Base-by-base conservation (phyloP, 345 rosid species). In the Anacardium occidentale region DNA sequence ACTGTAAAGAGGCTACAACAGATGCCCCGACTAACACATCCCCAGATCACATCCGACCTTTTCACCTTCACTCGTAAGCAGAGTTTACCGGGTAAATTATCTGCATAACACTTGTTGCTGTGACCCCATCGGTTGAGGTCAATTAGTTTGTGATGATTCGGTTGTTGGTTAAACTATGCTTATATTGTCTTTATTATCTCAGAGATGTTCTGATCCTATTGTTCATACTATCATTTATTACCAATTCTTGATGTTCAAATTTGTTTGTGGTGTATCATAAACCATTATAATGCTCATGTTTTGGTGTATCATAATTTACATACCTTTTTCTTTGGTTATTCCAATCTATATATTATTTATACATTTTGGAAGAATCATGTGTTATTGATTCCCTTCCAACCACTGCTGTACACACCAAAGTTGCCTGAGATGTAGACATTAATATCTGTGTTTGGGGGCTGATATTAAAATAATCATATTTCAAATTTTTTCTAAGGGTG, bases 181-280 rank as follows among this genome's bases (percentile, higher is more conserved):
- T 64, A 64, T 45, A 42, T 59, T 66, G 68, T 37, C 69, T 29
- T 44, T 18, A 11, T 55, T 48, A 22, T 14, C 24, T 75, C 77
- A 73, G 67, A 75, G 62, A 69, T 66, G 10, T 62, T 64, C 72
- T 79, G 62, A 80, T 72, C 77, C 64, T 22, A 68, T 80, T 82
- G 72, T 68, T 78, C 71, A 34, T 62, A 44, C 72, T 66, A 9
- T 69, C 10, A 74, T 78, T 79, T 69, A 76, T 76, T 74, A 53
- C 70, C 55, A 63, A 76, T 78, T 78, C 76, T 78, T 78, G 75
- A 55, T 69, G 42, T 45, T 73, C 74, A 68, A 76, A 80, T 76
- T 82, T 64, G 75, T 75, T 78, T 42, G 25, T 71, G 71, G 52
- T 37, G 68, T 57, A 66, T 48, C 29, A 64, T 58, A 40, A 63